Percentiles rank a stretch among this genome's conserved stretches.
phyloP scores from a whole-genome alignment of 345 rosid genomes.

The Passiflora organensis region DNA sequence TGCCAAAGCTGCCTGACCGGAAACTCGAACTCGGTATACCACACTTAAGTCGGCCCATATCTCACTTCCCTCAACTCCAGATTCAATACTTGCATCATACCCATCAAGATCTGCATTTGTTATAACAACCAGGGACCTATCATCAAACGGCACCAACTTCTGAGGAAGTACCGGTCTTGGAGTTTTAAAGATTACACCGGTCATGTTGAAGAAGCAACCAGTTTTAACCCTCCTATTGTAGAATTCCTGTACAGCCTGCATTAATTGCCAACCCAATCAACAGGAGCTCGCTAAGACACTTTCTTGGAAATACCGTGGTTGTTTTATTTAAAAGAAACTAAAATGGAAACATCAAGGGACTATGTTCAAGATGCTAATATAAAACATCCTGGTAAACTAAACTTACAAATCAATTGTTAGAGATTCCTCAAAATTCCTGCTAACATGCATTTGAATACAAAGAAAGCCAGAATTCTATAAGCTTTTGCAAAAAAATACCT shows the following conservation, averaged over 20 bases:
- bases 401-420: neutral
- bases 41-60: conserved; percentile 64
- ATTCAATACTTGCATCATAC: conserved; percentile 37
- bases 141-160: conserved; percentile 63
- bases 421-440: neutral
- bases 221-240: conserved; percentile 46
- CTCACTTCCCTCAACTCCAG: conserved; percentile 32
- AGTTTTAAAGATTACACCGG: conserved; percentile 26
- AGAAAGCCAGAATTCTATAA: neutral
- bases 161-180: conserved; percentile 17
- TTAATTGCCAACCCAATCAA: neutral
- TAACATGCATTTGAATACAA: neutral
- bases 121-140: conserved; percentile 70
- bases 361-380: too few relatives aligned
- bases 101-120: conserved; percentile 82
- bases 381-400: neutral
- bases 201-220: conserved; percentile 15
- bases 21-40: conserved; percentile 59
- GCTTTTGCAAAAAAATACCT: conserved; percentile 39
- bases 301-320: too few relatives aligned
- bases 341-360: too few relatives aligned
- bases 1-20: conserved; percentile 55
- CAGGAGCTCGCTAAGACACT: neutral
- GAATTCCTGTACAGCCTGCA: conserved; percentile 82
- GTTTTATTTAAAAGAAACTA: too few relatives aligned